Evolutionary conservation across 192 early-diverging fungal species (phyloP), one percentile per base, ranked within the genome.

Genomic region (Thoreauomyces humboldtii): DNA sequence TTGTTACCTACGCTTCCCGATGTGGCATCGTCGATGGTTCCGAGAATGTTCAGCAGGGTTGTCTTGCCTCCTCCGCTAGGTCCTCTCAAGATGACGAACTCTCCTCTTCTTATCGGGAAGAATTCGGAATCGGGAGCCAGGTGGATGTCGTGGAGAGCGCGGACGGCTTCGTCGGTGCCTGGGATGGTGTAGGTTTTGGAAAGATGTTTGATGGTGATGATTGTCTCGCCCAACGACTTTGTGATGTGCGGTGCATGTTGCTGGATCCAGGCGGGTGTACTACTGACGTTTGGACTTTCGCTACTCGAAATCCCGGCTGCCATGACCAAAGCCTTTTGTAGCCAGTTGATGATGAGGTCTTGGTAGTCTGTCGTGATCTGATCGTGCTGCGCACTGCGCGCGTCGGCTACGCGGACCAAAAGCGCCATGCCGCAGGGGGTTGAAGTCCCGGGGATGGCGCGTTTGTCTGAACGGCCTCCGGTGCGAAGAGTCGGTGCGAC

Each of bases 51-150:
- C 33, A 74, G 59, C 31, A 74, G 63, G 4, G 61, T 70, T n/a
- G 72, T 74, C 42, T 74, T 74, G 31, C 72, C 72, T 0, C 67
- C 66, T 24, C 72, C 72, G 35, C 64, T 68, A 14, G 72, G 72
- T 1, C 72, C 72, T n/a, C 66, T 54, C 24, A 74, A 37, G 34
- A 70, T 70, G 28, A 74, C 66, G 57, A 74, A 70, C 38, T 74
- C 72, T 4, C 72, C 72, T 24, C 58, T 51, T 15, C 68, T 36
- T 24, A 74, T 67, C 9, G 71, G 71, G 44, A 56, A 61, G 33
- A 73, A 69, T 19, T 67, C 65, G 19, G 71, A 73, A 33, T 73
- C 66, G 9, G 34, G 45, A 2, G 57, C 51, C 2, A 73, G 59
- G 45, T 73, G 65, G 47, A 73, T 73, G 38, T 73, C 58, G 35